Conservation (phyloP, 306 rosid species). For the Sechiopsis laciniata region DNA sequence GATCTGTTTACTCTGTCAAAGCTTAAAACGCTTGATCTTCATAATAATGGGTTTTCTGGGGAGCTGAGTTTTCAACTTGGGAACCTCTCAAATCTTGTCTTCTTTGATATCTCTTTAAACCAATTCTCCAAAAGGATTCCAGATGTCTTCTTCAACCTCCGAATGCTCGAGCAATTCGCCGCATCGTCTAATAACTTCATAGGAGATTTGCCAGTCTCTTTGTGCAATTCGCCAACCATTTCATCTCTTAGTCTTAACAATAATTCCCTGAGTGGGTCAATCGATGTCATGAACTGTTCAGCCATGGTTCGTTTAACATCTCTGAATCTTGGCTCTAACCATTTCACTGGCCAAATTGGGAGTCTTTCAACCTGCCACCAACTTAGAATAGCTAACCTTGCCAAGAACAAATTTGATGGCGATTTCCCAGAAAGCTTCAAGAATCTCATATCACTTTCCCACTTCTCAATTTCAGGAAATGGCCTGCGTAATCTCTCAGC, state of each 20-base stretch:
- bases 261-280: constrained; percentile 37
- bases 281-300: constrained; percentile 32
- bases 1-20: constrained; percentile 26
- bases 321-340: constrained; percentile 46
- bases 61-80: constrained; percentile 29
- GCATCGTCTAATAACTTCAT: constrained; percentile 39
- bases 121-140: constrained; percentile 35
- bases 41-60: constrained; percentile 40
- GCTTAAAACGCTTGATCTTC: constrained; percentile 24
- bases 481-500: constrained; percentile 33
- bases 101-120: constrained; percentile 34
- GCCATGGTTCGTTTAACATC: constrained; percentile 35
- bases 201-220: constrained; percentile 32
- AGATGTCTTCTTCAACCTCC: constrained; percentile 26
- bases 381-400: constrained; percentile 38
- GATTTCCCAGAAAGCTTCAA: constrained; percentile 43
- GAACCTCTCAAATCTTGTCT: constrained; percentile 34
- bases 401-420: constrained; percentile 34
- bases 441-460: constrained; percentile 32
- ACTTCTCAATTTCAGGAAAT: constrained; percentile 40
- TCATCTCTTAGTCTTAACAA: constrained; percentile 37
- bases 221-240: constrained; percentile 32
- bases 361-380: constrained; percentile 37
- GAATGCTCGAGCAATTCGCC: constrained; percentile 22
- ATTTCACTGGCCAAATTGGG: constrained; percentile 31